Evolutionary conservation across 306 rosid genomes (phyloP).

Genomic region (Dryas octopetala): DNA sequence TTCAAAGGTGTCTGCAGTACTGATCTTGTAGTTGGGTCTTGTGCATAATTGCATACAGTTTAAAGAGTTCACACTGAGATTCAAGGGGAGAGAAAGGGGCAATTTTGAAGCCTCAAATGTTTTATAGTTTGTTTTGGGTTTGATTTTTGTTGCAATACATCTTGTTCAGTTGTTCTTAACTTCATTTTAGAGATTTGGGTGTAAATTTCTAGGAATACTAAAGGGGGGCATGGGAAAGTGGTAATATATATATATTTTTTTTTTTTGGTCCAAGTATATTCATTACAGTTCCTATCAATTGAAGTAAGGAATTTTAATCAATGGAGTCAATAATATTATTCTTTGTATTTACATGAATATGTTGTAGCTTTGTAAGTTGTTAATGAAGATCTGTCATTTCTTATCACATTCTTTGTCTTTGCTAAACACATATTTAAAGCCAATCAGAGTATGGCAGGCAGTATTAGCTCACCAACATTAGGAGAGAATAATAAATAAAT

Average conservation of each 20-base stretch:
- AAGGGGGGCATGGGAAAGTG: slow-evolving; percentile 25
- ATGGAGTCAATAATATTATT: slow-evolving; percentile 31
- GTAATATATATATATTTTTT: not conserved
- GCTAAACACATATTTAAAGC: slow-evolving; percentile 19
- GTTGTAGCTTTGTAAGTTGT: slow-evolving; percentile 16
- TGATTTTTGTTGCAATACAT: slow-evolving; percentile 17
- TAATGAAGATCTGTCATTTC: slow-evolving; percentile 8
- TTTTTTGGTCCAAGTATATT: slow-evolving; percentile 3
- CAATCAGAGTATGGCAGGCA: slow-evolving; percentile 25
- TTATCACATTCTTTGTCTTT: not conserved
- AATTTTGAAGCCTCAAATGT: slow-evolving; percentile 24
- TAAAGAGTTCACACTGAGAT: not conserved
- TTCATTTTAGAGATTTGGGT: slow-evolving; percentile 24
- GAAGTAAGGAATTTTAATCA: slow-evolving; percentile 36
- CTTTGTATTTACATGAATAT: slow-evolving; percentile 23
- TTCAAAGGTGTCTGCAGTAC: slow-evolving; percentile 41
- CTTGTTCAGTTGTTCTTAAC: not conserved
- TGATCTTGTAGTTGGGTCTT: slow-evolving; percentile 18
- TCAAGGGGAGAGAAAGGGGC: slow-evolving; percentile 15
- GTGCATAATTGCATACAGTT: slow-evolving; percentile 26
- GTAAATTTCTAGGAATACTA: slow-evolving; percentile 25
- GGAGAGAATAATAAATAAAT: slow-evolving; percentile 5
- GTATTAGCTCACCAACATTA: slow-evolving; percentile 14
- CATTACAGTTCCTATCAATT: slow-evolving; percentile 32
- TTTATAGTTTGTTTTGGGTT: slow-evolving; percentile 15